Percentiles rank a stretch among this genome's conserved stretches.
phyloP scores from a whole-genome alignment of 768 basidiomycete species.

The Calocybe cyanea region DNA sequence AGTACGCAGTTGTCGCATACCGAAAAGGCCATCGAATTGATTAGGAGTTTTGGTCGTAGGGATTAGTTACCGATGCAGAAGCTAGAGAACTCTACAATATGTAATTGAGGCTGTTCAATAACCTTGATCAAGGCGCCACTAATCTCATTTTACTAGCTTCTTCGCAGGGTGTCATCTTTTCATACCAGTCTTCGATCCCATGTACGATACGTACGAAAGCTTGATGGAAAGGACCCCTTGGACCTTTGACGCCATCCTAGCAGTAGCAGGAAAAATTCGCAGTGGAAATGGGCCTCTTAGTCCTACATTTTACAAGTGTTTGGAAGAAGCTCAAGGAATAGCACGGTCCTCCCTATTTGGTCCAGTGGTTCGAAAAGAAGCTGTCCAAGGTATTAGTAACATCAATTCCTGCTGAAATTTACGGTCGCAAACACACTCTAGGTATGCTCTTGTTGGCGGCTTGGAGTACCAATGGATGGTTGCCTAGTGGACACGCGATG shows the following conservation, averaged over 20 bases:
- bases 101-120: conserved; percentile 40
- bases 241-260: conserved; percentile 92
- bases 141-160: conserved; percentile 58
- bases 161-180: conserved; percentile 96
- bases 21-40: too few species aligned
- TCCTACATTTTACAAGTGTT: conserved; percentile 83
- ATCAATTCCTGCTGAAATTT: conserved; percentile 13
- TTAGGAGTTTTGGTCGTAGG: conserved; percentile 40
- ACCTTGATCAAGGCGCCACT: conserved; percentile 27
- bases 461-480: conserved; percentile 93
- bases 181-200: conserved; percentile 91
- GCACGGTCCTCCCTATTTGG: conserved; percentile 92
- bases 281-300: conserved; percentile 85
- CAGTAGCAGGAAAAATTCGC: conserved; percentile 88
- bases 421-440: conserved; percentile 25
- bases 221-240: conserved; percentile 91
- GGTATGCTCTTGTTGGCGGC: conserved; percentile 91
- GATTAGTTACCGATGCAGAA: conserved; percentile 80
- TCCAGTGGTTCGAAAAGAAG: conserved; percentile 91
- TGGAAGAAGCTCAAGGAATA: conserved; percentile 95
- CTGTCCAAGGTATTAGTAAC: conserved; percentile 67
- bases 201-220: conserved; percentile 90
- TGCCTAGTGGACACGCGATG: conserved; percentile 94
- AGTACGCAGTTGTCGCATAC: conserved; percentile 28
- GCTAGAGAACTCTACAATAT: conserved; percentile 91